Evolutionary conservation across 305 asterid genomes (phyloP).

Genomic region (Fraxinus albicans): DNA sequence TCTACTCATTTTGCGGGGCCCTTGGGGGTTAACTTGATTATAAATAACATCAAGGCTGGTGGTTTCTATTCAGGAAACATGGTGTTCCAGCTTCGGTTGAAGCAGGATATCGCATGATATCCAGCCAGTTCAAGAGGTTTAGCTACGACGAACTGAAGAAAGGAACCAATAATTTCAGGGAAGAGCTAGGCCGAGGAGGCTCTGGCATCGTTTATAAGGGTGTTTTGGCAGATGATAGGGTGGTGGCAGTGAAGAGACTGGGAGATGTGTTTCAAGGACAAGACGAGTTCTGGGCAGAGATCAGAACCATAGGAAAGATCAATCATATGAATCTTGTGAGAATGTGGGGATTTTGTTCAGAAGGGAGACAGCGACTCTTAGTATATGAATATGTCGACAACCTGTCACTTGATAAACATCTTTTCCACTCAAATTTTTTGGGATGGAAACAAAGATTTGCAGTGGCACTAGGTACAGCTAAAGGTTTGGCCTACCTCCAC

Average conservation of each 20-base stretch:
- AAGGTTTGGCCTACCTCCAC: conserved; percentile 74
- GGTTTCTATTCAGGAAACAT: conserved; percentile 48
- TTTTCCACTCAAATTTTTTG: conserved; percentile 38
- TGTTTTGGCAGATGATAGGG: conserved; percentile 44
- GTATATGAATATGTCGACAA: conserved; percentile 60
- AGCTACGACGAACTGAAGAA: conserved; percentile 53
- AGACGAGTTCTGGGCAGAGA: conserved; percentile 65
- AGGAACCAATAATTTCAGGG: conserved; percentile 51
- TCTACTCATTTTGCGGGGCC: conserved; percentile 39
- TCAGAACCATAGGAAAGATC: conserved; percentile 54
- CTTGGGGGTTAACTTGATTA: no score
- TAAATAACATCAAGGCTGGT: no score
- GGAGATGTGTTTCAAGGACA: conserved; percentile 50
- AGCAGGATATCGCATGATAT: conserved; percentile 58
- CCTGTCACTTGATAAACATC: conserved; percentile 51
- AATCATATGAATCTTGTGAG: conserved; percentile 74
- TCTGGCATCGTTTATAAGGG: conserved; percentile 69
- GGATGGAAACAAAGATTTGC: conserved; percentile 54
- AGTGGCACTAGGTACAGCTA: conserved; percentile 68
- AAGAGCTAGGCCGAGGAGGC: conserved; percentile 70
- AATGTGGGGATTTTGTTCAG: conserved; percentile 67
- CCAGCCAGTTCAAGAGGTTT: conserved; percentile 55
- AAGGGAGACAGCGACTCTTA: conserved; percentile 43
- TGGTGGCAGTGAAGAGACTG: conserved; percentile 62
- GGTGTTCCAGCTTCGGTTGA: conserved; percentile 55